These are phyloP conservation scores for Pichia heedii DNA, from an alignment of 805 yeast genomes.

Conservation along the genomic window DNA sequence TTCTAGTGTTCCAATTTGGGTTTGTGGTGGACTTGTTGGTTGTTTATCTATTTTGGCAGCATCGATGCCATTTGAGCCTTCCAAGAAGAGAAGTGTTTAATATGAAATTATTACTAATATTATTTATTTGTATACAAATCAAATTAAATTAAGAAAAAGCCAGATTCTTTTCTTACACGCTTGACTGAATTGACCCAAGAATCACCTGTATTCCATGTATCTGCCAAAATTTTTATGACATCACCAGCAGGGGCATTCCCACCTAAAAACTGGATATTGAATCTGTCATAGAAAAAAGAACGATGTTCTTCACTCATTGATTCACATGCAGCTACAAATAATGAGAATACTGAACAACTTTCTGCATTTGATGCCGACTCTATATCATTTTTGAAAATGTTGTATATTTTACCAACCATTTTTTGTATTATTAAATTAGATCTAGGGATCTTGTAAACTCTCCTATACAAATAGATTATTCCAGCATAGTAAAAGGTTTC, in stretches of 20 bases:
- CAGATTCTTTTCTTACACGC: conserved; percentile 4
- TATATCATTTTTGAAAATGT: conserved; percentile 4
- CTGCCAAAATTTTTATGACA: conserved; percentile 5
- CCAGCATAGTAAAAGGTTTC: conserved; percentile 5
- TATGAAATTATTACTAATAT: background rate
- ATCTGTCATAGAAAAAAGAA: conserved; percentile 6
- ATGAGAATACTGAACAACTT: conserved; percentile 6
- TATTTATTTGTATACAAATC: background rate
- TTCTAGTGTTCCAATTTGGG: conserved; percentile 53
- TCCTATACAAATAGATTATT: conserved; percentile 1
- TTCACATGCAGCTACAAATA: conserved; percentile 10
- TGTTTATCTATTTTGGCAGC: conserved; percentile 35
- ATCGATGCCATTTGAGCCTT: conserved; percentile 43
- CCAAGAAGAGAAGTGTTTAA: conserved; percentile 29
- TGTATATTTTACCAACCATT: conserved; percentile 3
- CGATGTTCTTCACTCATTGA: conserved; percentile 1
- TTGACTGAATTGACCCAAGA: conserved; percentile 8
- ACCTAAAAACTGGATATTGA: conserved; percentile 9
- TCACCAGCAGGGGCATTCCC: conserved; percentile 8
- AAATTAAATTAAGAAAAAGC: conserved; percentile 4
- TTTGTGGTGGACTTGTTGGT: conserved; percentile 48
- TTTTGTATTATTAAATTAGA: conserved; percentile 2
- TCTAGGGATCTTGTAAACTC: conserved; percentile 5
- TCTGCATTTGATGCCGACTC: conserved; percentile 9
- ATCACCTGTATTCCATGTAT: conserved; percentile 8